Conservation (phyloP, 148 eudicot species). For the Rhododendron ovatum region DNA sequence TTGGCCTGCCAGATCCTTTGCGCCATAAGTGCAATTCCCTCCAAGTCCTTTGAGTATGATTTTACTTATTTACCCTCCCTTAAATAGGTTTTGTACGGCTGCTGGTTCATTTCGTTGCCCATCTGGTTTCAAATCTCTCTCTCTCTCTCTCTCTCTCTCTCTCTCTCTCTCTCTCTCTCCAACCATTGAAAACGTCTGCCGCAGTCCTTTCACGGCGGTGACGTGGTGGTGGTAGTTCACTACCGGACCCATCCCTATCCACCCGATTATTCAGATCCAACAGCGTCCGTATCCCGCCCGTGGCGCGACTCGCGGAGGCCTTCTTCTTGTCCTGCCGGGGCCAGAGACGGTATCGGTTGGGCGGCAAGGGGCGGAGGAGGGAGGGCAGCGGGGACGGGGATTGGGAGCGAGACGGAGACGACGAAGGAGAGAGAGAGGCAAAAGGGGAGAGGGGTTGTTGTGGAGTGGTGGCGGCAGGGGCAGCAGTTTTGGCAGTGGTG, state of each 20-base stretch:
- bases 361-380: slow-evolving; percentile 10
- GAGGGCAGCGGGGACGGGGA: slow-evolving; percentile 40
- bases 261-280: slow-evolving; percentile 44
- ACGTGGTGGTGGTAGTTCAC: slow-evolving; percentile 13
- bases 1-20: too few relatives aligned
- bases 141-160: too few relatives aligned
- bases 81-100: too few relatives aligned
- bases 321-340: slow-evolving; percentile 17
- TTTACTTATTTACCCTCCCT: too few relatives aligned
- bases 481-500: not conserved
- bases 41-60: too few relatives aligned
- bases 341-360: slow-evolving; percentile 38
- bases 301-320: slow-evolving; percentile 13
- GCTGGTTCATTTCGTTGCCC: too few relatives aligned
- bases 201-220: too few relatives aligned
- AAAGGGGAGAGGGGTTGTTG: not conserved
- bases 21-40: too few relatives aligned
- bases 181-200: too few relatives aligned
- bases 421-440: slow-evolving; percentile 22
- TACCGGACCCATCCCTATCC: slow-evolving; percentile 30
- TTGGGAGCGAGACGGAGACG: slow-evolving; percentile 46
- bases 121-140: too few relatives aligned
- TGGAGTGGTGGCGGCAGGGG: slow-evolving; percentile 6
- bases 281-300: slow-evolving; percentile 45
- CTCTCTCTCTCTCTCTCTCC: too few relatives aligned